Evolutionary conservation across 2,329 filamentous ascomycete genomes (phyloP).

Genomic region (Fusarium albidum): DNA sequence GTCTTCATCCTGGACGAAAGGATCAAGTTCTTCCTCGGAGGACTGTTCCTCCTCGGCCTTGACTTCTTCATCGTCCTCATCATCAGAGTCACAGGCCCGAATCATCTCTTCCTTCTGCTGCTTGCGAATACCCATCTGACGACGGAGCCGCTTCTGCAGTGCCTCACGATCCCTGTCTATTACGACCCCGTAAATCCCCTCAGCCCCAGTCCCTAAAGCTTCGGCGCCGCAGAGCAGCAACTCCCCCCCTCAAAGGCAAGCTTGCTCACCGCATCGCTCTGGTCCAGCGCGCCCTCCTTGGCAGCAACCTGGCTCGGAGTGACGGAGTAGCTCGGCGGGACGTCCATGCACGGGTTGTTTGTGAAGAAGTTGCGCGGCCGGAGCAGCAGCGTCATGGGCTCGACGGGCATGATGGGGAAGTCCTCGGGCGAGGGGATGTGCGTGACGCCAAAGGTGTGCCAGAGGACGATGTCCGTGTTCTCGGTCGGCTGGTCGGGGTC

Average conservation of each 20-base stretch:
- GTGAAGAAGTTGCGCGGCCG: conserved; percentile 85
- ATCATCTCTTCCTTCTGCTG: no score
- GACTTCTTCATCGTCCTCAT: no score
- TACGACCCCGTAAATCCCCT: no score
- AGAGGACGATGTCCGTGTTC: conserved; percentile 87
- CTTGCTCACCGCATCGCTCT: conserved; percentile 33
- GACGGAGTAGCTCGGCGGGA: conserved; percentile 64
- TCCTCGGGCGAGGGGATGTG: conserved; percentile 92
- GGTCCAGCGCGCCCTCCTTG: conserved; percentile 35
- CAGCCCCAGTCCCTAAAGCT: no score
- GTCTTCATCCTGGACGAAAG: no score
- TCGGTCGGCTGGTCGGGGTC: conserved; percentile 74
- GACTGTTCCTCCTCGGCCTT: no score
- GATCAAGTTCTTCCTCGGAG: no score
- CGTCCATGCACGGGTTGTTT: conserved; percentile 81
- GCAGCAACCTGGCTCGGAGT: conserved; percentile 42
- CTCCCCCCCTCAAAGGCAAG: conserved; percentile 37
- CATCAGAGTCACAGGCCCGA: no score
- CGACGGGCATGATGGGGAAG: conserved; percentile 90
- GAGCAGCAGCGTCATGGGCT: conserved; percentile 83
- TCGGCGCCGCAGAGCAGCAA: conserved; percentile 21
- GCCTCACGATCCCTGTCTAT: no score
- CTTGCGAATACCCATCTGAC: no score
- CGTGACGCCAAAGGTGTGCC: conserved; percentile 92
- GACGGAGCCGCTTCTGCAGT: no score